Conservation (phyloP, 129 eudicot species). For the Silybum marianum region DNA sequence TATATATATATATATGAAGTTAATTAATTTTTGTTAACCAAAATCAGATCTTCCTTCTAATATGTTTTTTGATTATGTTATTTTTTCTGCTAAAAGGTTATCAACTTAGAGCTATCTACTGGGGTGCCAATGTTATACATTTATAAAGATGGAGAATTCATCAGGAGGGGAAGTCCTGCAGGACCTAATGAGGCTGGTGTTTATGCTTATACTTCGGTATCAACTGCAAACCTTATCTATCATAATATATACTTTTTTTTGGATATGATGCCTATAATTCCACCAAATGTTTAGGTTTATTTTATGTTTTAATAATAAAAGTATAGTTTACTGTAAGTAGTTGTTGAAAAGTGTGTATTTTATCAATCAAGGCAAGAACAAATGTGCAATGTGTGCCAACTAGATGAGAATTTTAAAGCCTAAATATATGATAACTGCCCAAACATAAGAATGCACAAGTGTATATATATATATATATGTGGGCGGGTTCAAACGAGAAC, state of each 20-base stretch:
- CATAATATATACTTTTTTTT: conserved; percentile 7
- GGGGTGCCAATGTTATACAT: conserved; percentile 92
- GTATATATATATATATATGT: too few species aligned
- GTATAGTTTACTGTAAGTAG: conserved; percentile 4
- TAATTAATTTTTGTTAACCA: too few species aligned
- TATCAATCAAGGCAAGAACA: conserved; percentile 7
- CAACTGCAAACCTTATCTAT: background rate
- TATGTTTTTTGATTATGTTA: background rate
- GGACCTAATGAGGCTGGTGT: conserved; percentile 74
- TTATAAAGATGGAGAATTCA: conserved; percentile 61
- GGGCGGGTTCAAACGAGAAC: too few species aligned
- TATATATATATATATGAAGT: too few species aligned
- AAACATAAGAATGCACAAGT: background rate
- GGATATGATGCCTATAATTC: background rate
- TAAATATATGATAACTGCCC: background rate
- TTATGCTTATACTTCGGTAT: conserved; percentile 80
- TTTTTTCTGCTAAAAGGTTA: conserved; percentile 50
- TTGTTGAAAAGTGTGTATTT: background rate
- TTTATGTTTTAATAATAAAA: background rate
- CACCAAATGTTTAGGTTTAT: background rate
- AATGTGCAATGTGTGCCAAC: conserved; percentile 9
- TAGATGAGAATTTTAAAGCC: background rate
- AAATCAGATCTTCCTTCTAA: background rate
- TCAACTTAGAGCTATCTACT: conserved; percentile 77
- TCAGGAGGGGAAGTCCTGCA: conserved; percentile 79